Conservation (phyloP, 768 basidiomycete genomes). For the Amanita thiersii region DNA sequence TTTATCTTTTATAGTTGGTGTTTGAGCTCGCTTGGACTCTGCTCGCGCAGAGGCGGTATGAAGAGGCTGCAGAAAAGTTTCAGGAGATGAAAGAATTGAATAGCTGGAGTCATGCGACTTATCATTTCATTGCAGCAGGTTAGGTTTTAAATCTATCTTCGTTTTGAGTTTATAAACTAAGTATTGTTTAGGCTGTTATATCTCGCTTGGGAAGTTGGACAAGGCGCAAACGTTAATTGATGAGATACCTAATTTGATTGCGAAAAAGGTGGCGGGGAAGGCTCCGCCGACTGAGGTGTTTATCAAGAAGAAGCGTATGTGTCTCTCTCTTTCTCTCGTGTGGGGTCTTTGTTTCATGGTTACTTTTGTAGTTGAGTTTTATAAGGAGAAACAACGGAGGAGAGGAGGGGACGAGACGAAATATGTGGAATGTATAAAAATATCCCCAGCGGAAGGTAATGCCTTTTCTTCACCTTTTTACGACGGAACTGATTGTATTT, state of each 20-base stretch:
- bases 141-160: slow-evolving; percentile 5
- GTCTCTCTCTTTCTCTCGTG: background rate
- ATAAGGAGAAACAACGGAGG: slow-evolving; percentile 57
- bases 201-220: slow-evolving; percentile 44
- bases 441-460: slow-evolving; percentile 66
- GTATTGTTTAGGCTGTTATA: slow-evolving; percentile 43
- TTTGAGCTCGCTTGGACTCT: slow-evolving; percentile 79
- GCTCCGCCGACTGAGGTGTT: slow-evolving; percentile 69
- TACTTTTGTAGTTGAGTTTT: slow-evolving; percentile 52
- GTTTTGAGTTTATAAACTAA: background rate
- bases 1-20: slow-evolving; percentile 37
- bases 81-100: slow-evolving; percentile 58
- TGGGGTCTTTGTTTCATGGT: background rate
- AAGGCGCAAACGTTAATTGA: slow-evolving; percentile 59
- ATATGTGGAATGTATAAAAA: slow-evolving; percentile 48
- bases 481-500: background rate
- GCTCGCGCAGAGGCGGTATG: slow-evolving; percentile 53
- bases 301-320: slow-evolving; percentile 68
- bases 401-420: slow-evolving; percentile 42
- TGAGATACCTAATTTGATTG: slow-evolving; percentile 48
- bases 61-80: slow-evolving; percentile 63
- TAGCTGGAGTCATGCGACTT: slow-evolving; percentile 74
- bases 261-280: slow-evolving; percentile 58
- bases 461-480: background rate
- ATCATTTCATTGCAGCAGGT: slow-evolving; percentile 72